A percentile compares a stretch with the other conserved stretches of the same genome.
phyloP scores from a whole-genome alignment of 2,329 filamentous ascomycete genomes.

The Chaetomiaceae sp. region DNA sequence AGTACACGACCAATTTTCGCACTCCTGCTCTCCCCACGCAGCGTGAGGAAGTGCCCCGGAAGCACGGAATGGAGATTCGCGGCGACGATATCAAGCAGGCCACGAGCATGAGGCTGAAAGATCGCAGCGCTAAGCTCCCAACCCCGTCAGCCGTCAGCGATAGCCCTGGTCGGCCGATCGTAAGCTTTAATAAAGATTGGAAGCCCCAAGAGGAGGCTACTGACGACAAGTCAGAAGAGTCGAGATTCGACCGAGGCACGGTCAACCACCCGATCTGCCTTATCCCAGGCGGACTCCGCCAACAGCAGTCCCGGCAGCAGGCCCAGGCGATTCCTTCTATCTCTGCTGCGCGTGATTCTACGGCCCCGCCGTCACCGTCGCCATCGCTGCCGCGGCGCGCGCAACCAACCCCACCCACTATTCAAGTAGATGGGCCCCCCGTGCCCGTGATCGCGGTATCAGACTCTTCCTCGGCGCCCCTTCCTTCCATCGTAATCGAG shows the following conservation, averaged over 20 bases:
- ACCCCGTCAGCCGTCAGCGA: conserved; percentile 89
- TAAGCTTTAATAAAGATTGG: conserved; percentile 90
- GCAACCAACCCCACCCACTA: conserved; percentile 37
- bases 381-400: conserved; percentile 33
- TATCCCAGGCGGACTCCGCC: conserved; percentile 21
- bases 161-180: conserved; percentile 84
- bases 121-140: conserved; percentile 81
- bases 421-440: conserved; percentile 43
- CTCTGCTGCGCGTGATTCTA: conserved; percentile 47
- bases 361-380: conserved; percentile 31
- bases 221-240: conserved; percentile 60
- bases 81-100: conserved; percentile 84
- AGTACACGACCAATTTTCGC: conserved; percentile 65
- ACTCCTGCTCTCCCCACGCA: conserved; percentile 31
- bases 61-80: conserved; percentile 77
- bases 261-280: conserved; percentile 23
- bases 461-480: conserved; percentile 28
- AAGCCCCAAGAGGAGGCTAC: conserved; percentile 65
- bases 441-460: conserved; percentile 50
- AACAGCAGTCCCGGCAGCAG: conserved; percentile 28
- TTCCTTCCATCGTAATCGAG: conserved; percentile 36
- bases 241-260: conserved; percentile 29
- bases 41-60: conserved; percentile 51
- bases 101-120: conserved; percentile 81
- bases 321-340: conserved; percentile 46